A percentile compares a stretch with the other conserved stretches of the same genome.
phyloP scores from a whole-genome alignment of 441 rosid species.

The Gossypium gossypioides region DNA sequence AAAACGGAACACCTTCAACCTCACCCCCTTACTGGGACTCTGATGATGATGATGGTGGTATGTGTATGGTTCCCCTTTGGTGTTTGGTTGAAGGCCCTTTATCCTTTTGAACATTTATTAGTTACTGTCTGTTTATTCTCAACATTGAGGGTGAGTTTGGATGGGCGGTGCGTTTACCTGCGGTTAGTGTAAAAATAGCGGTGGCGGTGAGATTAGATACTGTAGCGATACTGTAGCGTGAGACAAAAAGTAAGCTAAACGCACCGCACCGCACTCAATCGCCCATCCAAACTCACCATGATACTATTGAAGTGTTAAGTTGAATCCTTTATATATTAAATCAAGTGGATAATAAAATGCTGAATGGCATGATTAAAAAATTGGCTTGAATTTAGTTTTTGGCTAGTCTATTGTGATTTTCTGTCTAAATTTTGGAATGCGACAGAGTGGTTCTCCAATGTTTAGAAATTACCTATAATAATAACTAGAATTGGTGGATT shows the following conservation, averaged over 20 bases:
- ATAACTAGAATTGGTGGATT: not conserved
- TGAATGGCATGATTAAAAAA: not conserved
- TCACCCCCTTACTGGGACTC: conserved; percentile 85
- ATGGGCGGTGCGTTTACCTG: no score
- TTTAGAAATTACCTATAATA: not conserved
- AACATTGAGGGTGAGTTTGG: no score
- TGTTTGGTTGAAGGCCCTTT: not conserved
- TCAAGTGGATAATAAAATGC: not conserved
- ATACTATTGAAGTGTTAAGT: not conserved
- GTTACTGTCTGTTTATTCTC: not conserved
- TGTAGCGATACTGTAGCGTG: no score
- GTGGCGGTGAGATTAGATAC: no score
- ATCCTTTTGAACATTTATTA: not conserved
- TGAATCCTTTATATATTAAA: not conserved
- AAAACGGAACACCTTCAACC: conserved; percentile 76
- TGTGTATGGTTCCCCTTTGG: conserved; percentile 29
- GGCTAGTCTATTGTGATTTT: not conserved
- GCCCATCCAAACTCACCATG: no score
- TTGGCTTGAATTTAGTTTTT: conserved; percentile 1
- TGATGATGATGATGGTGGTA: conserved; percentile 61
- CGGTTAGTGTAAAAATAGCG: no score
- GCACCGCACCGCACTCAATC: no score
- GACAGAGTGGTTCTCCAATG: not conserved
- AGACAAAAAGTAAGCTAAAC: no score
- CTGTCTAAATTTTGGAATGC: not conserved